Conservation (phyloP, 352 stramenopile genomes). For the Phytophthora fragariae region DNA sequence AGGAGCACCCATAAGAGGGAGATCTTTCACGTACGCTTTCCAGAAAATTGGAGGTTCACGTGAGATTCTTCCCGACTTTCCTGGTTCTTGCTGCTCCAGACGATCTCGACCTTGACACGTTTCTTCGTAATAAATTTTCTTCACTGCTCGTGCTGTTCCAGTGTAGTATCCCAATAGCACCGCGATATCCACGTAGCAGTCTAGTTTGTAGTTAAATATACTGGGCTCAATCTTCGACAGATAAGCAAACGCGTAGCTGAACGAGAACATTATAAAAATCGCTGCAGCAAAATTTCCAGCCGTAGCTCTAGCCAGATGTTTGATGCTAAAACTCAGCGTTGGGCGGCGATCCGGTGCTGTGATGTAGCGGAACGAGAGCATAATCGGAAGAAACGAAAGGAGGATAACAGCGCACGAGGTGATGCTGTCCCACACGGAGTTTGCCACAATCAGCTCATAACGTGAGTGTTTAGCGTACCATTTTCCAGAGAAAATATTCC, state of each 20-base stretch:
- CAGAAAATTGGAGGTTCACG: neutral
- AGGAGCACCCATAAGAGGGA: neutral
- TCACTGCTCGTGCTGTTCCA: slow-evolving; percentile 2
- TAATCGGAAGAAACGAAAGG: slow-evolving; percentile 3
- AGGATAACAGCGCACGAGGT: slow-evolving; percentile 9
- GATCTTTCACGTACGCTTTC: neutral
- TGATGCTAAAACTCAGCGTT: slow-evolving; percentile 11
- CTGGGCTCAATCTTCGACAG: neutral
- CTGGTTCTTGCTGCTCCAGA: neutral
- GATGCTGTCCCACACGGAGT: slow-evolving; percentile 11
- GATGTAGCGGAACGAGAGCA: slow-evolving; percentile 10
- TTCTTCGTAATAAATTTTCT: slow-evolving; percentile 34
- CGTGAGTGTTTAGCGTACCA: slow-evolving; percentile 12
- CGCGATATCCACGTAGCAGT: slow-evolving; percentile 35
- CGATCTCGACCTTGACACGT: slow-evolving; percentile 17
- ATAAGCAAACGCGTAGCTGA: slow-evolving; percentile 5
- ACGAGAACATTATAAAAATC: neutral
- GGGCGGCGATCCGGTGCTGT: neutral
- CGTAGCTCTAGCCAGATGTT: neutral
- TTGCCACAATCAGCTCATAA: slow-evolving; percentile 16
- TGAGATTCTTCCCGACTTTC: neutral
- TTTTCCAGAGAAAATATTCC: slow-evolving; percentile 27
- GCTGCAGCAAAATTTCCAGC: neutral
- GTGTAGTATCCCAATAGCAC: slow-evolving; percentile 20
- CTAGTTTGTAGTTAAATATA: slow-evolving; percentile 11